A percentile compares a stretch with the other conserved stretches of the same genome.
These are phyloP conservation scores for Lachnellula willkommii DNA, from an alignment of 2,329 filamentous ascomycete genomes.

Conservation along the genomic window DNA sequence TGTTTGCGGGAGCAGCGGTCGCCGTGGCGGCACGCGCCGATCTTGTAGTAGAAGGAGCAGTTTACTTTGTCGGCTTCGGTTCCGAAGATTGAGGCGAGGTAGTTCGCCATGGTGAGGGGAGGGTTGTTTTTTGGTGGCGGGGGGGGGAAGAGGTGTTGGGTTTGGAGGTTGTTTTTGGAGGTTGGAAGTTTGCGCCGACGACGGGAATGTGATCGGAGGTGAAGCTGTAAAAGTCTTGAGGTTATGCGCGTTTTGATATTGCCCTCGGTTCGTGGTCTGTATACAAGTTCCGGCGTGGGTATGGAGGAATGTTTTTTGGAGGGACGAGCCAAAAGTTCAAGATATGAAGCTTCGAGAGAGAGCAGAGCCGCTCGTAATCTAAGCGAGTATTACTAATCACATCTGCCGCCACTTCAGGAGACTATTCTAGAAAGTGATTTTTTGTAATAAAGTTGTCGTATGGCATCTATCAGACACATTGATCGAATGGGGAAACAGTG, in stretches of 20 bases:
- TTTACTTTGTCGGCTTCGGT: conserved; percentile 99
- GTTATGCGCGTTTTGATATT: background rate
- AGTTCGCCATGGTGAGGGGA: conserved; percentile 74
- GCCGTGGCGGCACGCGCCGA: conserved; percentile 95
- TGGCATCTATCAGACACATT: too few relatives aligned
- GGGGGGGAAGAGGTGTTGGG: background rate
- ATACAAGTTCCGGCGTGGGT: background rate
- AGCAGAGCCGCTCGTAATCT: background rate
- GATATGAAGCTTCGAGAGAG: background rate
- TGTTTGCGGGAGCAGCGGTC: conserved; percentile 98
- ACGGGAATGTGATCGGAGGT: background rate
- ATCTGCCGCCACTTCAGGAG: too few relatives aligned
- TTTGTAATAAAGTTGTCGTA: too few relatives aligned
- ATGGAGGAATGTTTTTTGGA: background rate
- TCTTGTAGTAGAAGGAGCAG: conserved; percentile 99
- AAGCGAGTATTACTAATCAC: background rate
- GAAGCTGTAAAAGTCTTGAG: background rate
- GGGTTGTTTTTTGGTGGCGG: background rate
- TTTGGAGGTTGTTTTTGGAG: background rate
- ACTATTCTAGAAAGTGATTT: too few relatives aligned
- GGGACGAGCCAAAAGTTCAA: background rate
- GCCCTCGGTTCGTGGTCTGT: background rate
- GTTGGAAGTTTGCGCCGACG: background rate
- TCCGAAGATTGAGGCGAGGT: conserved; percentile 98
- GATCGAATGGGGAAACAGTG: too few relatives aligned